A percentile compares a stretch with the other conserved stretches of the same genome.
Conservation (phyloP, 192 early-diverging fungal species). For the Neocallimastix lanati region DNA sequence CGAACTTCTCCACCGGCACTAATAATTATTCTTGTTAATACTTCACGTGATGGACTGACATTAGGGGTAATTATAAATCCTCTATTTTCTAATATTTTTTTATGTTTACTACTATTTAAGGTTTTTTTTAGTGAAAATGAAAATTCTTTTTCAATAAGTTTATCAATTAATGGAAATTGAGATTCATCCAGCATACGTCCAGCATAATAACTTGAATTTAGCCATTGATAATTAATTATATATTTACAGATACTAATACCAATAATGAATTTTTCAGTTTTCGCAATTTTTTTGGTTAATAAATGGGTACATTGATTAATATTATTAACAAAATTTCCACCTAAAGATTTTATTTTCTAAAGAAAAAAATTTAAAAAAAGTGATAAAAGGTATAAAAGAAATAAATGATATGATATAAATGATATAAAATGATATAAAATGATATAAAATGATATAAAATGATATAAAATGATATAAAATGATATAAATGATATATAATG, state of each 20-base stretch:
- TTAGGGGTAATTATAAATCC: not conserved
- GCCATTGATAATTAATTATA: conserved; percentile 10
- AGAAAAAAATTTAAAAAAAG: conserved; percentile 12
- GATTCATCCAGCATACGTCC: not conserved
- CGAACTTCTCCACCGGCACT: not conserved
- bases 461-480: no score
- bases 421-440: no score
- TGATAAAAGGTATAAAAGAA: no score
- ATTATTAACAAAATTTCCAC: conserved; percentile 23
- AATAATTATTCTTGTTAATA: not conserved
- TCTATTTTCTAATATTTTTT: not conserved
- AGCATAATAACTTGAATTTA: conserved; percentile 2
- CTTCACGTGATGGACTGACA: not conserved
- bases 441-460: no score
- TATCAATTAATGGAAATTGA: not conserved
- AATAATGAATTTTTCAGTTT: conserved; percentile 34
- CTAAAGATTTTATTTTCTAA: conserved; percentile 21
- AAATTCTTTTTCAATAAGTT: not conserved
- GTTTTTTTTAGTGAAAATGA: not conserved
- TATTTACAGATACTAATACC: conserved; percentile 5
- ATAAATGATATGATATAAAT: conserved; percentile 21
- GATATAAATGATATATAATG: no score
- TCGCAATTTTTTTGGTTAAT: conserved; percentile 21
- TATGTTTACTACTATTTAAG: not conserved
- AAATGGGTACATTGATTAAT: conserved; percentile 35